A percentile compares a stretch with the other conserved stretches of the same genome.
Evolutionary conservation across 441 rosid species (phyloP).

Genomic region (Populus trichocarpa): DNA sequence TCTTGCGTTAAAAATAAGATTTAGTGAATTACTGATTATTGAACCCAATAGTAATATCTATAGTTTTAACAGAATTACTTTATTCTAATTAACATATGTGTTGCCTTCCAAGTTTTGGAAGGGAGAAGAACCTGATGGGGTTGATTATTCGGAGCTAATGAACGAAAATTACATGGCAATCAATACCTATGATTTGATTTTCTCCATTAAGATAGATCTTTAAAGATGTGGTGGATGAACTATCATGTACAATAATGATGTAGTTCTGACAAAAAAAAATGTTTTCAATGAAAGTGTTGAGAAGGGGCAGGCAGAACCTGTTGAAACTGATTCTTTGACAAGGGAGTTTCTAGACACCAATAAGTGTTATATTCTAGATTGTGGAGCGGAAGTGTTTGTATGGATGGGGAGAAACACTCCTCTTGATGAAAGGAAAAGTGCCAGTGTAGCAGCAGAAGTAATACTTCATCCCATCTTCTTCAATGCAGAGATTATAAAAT

Average conservation of each 20-base stretch:
- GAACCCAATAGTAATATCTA: neutral
- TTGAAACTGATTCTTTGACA: constrained; percentile 64
- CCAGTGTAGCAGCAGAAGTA: constrained; percentile 87
- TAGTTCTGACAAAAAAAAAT: constrained; percentile 21
- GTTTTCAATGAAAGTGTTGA: constrained; percentile 60
- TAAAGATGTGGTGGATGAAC: neutral
- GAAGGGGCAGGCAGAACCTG: constrained; percentile 67
- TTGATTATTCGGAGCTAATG: neutral
- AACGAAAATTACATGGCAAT: neutral
- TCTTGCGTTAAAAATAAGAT: neutral
- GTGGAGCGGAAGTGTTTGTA: constrained; percentile 77
- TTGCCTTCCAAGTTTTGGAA: neutral
- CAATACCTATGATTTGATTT: neutral
- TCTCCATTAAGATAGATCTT: neutral
- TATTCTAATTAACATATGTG: neutral
- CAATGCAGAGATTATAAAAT: constrained; percentile 8
- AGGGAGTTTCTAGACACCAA: constrained; percentile 73
- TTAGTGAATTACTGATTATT: neutral
- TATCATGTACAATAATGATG: neutral
- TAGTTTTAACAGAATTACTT: neutral
- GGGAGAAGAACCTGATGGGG: neutral
- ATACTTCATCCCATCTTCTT: constrained; percentile 13
- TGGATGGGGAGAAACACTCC: constrained; percentile 90
- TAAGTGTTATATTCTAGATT: constrained; percentile 80
- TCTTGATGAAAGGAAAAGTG: constrained; percentile 80